Conservation (phyloP, 2,329 filamentous ascomycete genomes). For the Curvularia eragrostidis region DNA sequence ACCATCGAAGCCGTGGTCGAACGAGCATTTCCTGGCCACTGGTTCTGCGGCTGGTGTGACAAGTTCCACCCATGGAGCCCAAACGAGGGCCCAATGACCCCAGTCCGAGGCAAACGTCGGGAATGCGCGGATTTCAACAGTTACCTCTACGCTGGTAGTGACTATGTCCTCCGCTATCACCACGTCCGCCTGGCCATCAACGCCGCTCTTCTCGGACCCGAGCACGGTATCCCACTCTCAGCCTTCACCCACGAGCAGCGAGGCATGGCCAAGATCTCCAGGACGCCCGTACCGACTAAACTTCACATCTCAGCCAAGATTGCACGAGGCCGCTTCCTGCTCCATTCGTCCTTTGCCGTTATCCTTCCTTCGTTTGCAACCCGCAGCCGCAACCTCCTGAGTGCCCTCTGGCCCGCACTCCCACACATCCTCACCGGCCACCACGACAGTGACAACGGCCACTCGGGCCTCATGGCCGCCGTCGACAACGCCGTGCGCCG, state of each 20-base stretch:
- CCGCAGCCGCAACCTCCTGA: slow-evolving; percentile 16
- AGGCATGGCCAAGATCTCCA: slow-evolving; percentile 23
- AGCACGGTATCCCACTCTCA: slow-evolving; percentile 34
- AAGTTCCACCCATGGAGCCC: slow-evolving; percentile 35
- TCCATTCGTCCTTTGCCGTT: slow-evolving; percentile 29
- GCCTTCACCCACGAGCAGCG: slow-evolving; percentile 21
- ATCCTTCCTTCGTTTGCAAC: slow-evolving; percentile 23
- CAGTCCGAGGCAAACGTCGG: slow-evolving; percentile 10
- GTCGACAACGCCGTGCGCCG: slow-evolving; percentile 31
- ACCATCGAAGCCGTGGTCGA: slow-evolving; percentile 39
- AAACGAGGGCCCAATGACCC: slow-evolving; percentile 19
- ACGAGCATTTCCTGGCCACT: slow-evolving; percentile 41
- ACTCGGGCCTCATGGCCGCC: slow-evolving; percentile 29
- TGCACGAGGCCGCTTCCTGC: slow-evolving; percentile 20
- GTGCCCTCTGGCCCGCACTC: slow-evolving; percentile 27
- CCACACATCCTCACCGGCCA: slow-evolving; percentile 38
- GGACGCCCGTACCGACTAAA: slow-evolving; percentile 20
- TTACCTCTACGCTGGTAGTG: slow-evolving; percentile 25
- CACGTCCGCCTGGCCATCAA: slow-evolving; percentile 41
- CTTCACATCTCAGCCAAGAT: slow-evolving; percentile 26
- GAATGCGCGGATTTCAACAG: slow-evolving; percentile 38
- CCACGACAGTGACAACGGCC: slow-evolving; percentile 31
- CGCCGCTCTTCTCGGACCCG: slow-evolving; percentile 22
- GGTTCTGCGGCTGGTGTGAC: slow-evolving; percentile 47
- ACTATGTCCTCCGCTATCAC: slow-evolving; percentile 37